Conservation (phyloP, 2,329 filamentous ascomycete species). For the Lasiodiplodia theobromae region DNA sequence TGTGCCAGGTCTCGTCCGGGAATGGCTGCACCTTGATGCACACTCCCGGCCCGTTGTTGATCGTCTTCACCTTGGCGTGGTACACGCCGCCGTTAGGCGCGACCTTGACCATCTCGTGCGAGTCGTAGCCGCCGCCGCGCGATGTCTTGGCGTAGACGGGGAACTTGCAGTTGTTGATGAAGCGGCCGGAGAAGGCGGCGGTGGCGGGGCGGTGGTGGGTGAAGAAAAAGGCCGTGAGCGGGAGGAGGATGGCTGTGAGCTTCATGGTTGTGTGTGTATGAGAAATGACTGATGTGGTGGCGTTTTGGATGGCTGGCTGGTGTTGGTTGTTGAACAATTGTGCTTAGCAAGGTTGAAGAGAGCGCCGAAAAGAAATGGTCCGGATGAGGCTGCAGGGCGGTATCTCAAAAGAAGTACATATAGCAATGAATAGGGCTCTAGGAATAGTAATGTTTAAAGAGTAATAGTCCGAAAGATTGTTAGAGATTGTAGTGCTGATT, state of each 20-base stretch:
- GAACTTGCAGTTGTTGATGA: constrained; percentile 20
- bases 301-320: too few species aligned
- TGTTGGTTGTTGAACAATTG: background rate
- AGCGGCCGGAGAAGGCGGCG: background rate
- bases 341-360: background rate
- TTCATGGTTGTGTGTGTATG: background rate
- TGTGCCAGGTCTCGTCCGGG: background rate
- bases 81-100: background rate
- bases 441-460: background rate
- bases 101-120: background rate
- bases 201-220: background rate
- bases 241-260: background rate
- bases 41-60: background rate
- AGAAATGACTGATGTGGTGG: too few species aligned
- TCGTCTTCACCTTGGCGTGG: background rate
- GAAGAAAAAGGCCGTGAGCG: background rate
- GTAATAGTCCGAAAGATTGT: background rate
- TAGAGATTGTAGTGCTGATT: background rate
- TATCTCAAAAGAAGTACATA: too few species aligned
- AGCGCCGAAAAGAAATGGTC: too few species aligned
- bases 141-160: constrained; percentile 18
- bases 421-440: too few species aligned
- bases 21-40: constrained; percentile 1
- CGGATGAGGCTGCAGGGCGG: too few species aligned
- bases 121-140: constrained; percentile 19